These are phyloP conservation scores for Vitis cinerea DNA, from an alignment of 164 flowering plant species.

Conservation along the genomic window DNA sequence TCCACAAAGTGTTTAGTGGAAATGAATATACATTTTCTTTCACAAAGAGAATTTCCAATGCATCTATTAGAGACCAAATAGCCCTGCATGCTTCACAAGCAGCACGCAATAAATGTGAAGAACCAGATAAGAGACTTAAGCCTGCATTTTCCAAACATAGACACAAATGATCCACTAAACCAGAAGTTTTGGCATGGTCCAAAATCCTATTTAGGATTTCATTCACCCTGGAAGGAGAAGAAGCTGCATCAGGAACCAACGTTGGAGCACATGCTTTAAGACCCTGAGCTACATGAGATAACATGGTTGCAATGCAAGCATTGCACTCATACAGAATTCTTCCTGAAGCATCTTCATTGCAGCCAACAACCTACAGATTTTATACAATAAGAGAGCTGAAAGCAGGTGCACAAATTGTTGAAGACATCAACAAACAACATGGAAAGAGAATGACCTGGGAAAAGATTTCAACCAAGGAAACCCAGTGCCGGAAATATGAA, in stretches of 20 bases:
- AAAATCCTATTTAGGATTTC: slow-evolving; percentile 51
- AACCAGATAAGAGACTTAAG: slow-evolving; percentile 69
- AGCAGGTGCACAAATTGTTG: neutral
- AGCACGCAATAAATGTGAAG: slow-evolving; percentile 67
- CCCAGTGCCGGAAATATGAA: slow-evolving; percentile 74
- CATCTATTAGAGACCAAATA: slow-evolving; percentile 78
- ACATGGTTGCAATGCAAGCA: slow-evolving; percentile 61
- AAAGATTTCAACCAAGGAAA: slow-evolving; percentile 54
- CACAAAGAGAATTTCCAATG: slow-evolving; percentile 47
- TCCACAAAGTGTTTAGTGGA: slow-evolving; percentile 54
- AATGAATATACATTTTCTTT: slow-evolving; percentile 46
- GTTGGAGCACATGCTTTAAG: slow-evolving; percentile 37
- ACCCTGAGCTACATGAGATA: slow-evolving; percentile 53
- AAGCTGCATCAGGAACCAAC: slow-evolving; percentile 25
- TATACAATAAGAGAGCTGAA: slow-evolving; percentile 12
- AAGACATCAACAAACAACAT: neutral
- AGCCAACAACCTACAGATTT: slow-evolving; percentile 50
- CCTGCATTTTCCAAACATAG: slow-evolving; percentile 68
- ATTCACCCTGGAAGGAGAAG: slow-evolving; percentile 27
- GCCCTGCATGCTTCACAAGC: slow-evolving; percentile 88
- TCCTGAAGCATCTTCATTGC: slow-evolving; percentile 61
- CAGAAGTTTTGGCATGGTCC: slow-evolving; percentile 66
- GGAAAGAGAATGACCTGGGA: slow-evolving; percentile 54
- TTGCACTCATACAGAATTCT: slow-evolving; percentile 61
- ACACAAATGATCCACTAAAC: slow-evolving; percentile 58